A percentile compares a stretch with the other conserved stretches of the same genome.
phyloP scores from a whole-genome alignment of 2,329 filamentous ascomycete species.

The Periconia macrospinosa region DNA sequence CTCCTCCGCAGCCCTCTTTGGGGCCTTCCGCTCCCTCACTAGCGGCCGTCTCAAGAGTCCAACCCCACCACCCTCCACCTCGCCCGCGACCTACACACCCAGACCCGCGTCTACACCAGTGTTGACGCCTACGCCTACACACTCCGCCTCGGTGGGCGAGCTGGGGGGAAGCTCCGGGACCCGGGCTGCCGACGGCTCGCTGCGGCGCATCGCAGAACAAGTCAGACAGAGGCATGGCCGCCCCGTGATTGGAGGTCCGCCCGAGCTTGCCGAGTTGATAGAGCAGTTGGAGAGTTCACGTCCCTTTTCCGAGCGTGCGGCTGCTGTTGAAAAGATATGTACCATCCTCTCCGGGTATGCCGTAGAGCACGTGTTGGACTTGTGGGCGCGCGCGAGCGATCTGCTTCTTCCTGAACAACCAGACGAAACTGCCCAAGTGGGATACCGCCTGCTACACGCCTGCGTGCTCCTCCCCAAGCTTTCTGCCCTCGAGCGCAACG shows the following conservation, averaged over 20 bases:
- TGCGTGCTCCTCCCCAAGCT: conserved; percentile 39
- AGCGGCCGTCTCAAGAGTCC: conserved; percentile 38
- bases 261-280: conserved; percentile 37
- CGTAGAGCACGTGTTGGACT: conserved; percentile 37
- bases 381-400: conserved; percentile 44
- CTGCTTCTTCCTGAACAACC: conserved; percentile 38
- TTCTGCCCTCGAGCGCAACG: conserved; percentile 38
- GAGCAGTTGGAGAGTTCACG: conserved; percentile 30
- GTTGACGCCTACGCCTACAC: conserved; percentile 31
- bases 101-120: conserved; percentile 34
- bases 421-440: conserved; percentile 35
- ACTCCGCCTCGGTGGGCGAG: conserved; percentile 30
- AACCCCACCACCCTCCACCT: conserved; percentile 33
- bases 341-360: conserved; percentile 38
- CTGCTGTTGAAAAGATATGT: conserved; percentile 37
- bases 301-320: conserved; percentile 31
- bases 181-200: conserved; percentile 28
- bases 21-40: conserved; percentile 42
- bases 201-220: conserved; percentile 28
- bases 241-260: conserved; percentile 38
- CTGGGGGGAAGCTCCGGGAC: conserved; percentile 20
- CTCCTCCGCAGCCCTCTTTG: conserved; percentile 42
- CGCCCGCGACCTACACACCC: conserved; percentile 33
- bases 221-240: conserved; percentile 19
- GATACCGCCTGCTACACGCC: conserved; percentile 37